Conservation (phyloP, 2,329 filamentous ascomycete genomes). For the Monosporascus sp. region DNA sequence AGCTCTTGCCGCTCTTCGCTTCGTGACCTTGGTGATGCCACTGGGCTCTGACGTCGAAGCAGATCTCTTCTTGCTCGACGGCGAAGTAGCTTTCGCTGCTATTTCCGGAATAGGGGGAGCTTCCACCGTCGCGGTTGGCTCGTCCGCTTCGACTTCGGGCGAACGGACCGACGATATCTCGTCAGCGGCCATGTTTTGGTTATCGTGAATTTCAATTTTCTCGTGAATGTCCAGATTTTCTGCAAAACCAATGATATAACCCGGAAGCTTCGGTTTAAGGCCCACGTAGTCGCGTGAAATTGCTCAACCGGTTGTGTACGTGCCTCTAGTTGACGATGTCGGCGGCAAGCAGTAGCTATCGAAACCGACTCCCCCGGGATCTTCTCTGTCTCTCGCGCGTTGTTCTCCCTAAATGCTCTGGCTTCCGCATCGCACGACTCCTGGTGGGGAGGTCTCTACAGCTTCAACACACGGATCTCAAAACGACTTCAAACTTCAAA, state of each 20-base stretch:
- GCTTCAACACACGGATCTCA: neutral
- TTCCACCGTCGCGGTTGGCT: constrained; percentile 11
- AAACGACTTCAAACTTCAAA: neutral
- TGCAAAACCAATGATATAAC: too few relatives aligned
- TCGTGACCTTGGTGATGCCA: constrained; percentile 48
- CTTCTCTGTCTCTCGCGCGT: too few relatives aligned
- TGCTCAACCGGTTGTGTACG: constrained; percentile 10
- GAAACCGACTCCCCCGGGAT: too few relatives aligned
- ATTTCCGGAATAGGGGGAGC: constrained; percentile 8
- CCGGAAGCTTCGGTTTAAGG: neutral
- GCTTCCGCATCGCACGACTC: neutral
- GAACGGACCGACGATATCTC: constrained; percentile 17
- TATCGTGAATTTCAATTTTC: neutral
- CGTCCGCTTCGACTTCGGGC: constrained; percentile 17
- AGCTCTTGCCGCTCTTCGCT: constrained; percentile 83
- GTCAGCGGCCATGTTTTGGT: constrained; percentile 18
- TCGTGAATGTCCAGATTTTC: too few relatives aligned
- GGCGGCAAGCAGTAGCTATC: constrained; percentile 11
- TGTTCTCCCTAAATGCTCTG: too few relatives aligned
- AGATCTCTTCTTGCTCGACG: constrained; percentile 25
- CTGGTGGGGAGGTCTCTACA: neutral
- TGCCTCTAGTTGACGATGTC: constrained; percentile 10
- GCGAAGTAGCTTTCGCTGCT: constrained; percentile 9
- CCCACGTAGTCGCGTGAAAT: neutral
- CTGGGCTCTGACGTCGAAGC: constrained; percentile 26